These are phyloP conservation scores for Conticribra guillardii DNA, from an alignment of 108 stramenopile species.

Conservation along the genomic window DNA sequence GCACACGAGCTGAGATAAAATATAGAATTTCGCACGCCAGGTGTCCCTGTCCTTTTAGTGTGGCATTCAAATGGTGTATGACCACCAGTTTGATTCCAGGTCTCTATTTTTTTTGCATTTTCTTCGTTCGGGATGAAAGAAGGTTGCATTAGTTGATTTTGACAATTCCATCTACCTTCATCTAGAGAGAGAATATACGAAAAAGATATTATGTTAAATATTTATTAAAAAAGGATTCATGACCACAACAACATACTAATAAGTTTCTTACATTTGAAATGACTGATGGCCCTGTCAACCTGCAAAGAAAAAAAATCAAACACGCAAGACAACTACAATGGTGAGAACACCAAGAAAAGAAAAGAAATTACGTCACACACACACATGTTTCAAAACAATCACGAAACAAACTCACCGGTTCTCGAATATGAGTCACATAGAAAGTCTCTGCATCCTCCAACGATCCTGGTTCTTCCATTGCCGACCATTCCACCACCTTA, in stretches of 20 bases:
- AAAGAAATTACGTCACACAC: not conserved
- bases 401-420: constrained; percentile 19
- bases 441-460: constrained; percentile 24
- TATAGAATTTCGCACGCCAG: not conserved
- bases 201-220: not conserved
- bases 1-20: constrained; percentile 43
- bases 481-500: constrained; percentile 14
- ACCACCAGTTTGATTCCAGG: constrained; percentile 44
- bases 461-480: constrained; percentile 34
- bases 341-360: no score
- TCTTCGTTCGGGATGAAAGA: constrained; percentile 37
- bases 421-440: constrained; percentile 41
- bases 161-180: constrained; percentile 49
- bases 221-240: not conserved
- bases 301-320: not conserved
- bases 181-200: constrained; percentile 9
- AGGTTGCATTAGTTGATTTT: constrained; percentile 9
- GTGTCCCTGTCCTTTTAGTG: not conserved
- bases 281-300: constrained; percentile 37
- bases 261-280: constrained; percentile 34
- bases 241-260: not conserved
- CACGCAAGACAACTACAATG: no score
- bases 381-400: not conserved
- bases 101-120: constrained; percentile 41
- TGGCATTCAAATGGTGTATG: constrained; percentile 17